Conservation (phyloP, 2,329 filamentous ascomycete genomes). For the Epicoccum nigrum region DNA sequence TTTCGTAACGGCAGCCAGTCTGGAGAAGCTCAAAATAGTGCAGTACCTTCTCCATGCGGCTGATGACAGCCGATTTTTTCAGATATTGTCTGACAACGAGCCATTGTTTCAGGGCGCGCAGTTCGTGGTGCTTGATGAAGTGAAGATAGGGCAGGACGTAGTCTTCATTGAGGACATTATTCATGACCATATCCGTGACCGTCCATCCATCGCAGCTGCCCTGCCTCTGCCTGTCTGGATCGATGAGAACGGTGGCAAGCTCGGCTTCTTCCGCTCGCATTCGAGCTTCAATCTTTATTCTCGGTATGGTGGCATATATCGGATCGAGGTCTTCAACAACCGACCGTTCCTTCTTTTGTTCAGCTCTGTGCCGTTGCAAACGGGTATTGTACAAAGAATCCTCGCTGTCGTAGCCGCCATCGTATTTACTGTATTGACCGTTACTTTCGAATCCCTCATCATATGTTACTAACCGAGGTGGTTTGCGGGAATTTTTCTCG, state of each 20-base stretch:
- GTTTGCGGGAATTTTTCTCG: not conserved
- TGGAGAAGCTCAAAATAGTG: slow-evolving; percentile 36
- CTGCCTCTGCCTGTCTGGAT: slow-evolving; percentile 24
- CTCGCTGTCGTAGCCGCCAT: slow-evolving; percentile 11
- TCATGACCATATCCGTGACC: slow-evolving; percentile 29
- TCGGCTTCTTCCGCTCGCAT: slow-evolving; percentile 25
- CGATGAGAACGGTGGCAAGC: slow-evolving; percentile 10
- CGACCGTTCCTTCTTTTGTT: slow-evolving; percentile 6
- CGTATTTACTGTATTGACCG: not conserved
- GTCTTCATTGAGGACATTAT: slow-evolving; percentile 19
- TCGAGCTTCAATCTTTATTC: slow-evolving; percentile 20
- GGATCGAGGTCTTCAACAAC: slow-evolving; percentile 11
- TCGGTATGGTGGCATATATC: slow-evolving; percentile 10
- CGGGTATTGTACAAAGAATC: slow-evolving; percentile 11
- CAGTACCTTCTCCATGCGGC: slow-evolving; percentile 36
- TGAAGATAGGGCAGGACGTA: slow-evolving; percentile 29
- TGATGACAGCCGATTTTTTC: slow-evolving; percentile 23
- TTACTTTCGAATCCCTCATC: not conserved
- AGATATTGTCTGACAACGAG: slow-evolving; percentile 22
- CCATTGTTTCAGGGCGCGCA: slow-evolving; percentile 30
- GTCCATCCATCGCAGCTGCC: slow-evolving; percentile 28
- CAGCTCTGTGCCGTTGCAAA: slow-evolving; percentile 1
- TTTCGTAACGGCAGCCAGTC: slow-evolving; percentile 34
- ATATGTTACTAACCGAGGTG: not conserved
- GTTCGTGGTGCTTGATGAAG: slow-evolving; percentile 36